These are phyloP conservation scores for Neonectria neomacrospora DNA, from an alignment of 2,329 filamentous ascomycete species.

Conservation along the genomic window DNA sequence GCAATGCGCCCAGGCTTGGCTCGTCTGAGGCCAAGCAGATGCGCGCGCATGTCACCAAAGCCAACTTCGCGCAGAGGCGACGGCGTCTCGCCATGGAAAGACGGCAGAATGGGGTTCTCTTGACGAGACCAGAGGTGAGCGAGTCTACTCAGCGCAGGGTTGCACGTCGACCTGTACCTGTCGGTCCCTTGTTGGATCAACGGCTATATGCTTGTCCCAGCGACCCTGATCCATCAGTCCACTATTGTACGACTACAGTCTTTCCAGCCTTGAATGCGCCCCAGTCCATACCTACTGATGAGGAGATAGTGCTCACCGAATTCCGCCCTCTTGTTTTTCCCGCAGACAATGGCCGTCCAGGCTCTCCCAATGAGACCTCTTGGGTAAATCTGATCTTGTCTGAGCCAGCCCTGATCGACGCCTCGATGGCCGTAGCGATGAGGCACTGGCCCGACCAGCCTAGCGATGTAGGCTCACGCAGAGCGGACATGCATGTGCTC, in stretches of 20 bases:
- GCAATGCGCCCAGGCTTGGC: constrained; percentile 26
- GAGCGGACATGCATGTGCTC: constrained; percentile 14
- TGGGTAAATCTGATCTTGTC: constrained; percentile 35
- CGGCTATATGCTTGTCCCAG: not conserved
- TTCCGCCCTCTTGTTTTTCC: constrained; percentile 34
- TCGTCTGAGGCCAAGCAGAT: constrained; percentile 26
- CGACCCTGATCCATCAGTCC: constrained; percentile 6
- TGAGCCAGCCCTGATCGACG: constrained; percentile 42
- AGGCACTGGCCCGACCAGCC: not conserved
- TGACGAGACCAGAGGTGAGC: accelerated
- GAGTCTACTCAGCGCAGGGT: not conserved
- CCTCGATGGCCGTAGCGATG: constrained; percentile 36
- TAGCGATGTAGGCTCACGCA: not conserved
- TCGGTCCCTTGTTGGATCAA: not conserved
- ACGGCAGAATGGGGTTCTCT: not conserved
- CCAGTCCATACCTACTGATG: not conserved
- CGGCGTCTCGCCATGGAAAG: constrained; percentile 20
- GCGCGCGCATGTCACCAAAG: constrained; percentile 36
- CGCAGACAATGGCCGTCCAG: constrained; percentile 1
- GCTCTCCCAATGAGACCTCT: constrained; percentile 17
- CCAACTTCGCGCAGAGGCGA: constrained; percentile 35
- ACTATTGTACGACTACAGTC: constrained; percentile 1
- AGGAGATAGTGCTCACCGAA: constrained; percentile 23
- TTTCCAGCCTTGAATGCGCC: not conserved
- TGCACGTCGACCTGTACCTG: not conserved